Conservation (phyloP, 345 rosid genomes). For the Xanthoceras sorbifolium region DNA sequence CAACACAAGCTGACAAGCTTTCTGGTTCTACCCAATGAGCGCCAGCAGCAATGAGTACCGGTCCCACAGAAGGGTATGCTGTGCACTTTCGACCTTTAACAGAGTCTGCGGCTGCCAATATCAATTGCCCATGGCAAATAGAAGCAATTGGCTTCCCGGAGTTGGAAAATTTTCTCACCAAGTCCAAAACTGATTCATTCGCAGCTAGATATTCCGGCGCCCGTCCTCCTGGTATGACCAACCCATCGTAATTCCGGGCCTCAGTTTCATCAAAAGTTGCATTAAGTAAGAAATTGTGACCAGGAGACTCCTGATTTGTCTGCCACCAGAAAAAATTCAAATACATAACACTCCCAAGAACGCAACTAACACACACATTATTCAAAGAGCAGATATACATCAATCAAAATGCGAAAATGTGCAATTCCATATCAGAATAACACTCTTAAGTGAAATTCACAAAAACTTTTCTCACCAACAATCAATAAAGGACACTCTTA, state of each 20-base stretch:
- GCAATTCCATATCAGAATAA: not conserved
- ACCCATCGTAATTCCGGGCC: constrained; percentile 58
- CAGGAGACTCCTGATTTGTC: constrained; percentile 71
- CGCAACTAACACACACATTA: not conserved
- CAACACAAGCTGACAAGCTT: constrained; percentile 46
- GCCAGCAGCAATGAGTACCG: constrained; percentile 71
- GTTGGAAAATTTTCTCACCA: constrained; percentile 53
- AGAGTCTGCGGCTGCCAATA: constrained; percentile 67
- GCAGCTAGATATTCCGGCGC: constrained; percentile 87
- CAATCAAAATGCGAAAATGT: not conserved
- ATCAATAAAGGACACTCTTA: too few species aligned
- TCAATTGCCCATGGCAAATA: constrained; percentile 77
- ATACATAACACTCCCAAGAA: too few species aligned
- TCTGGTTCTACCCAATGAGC: constrained; percentile 82
- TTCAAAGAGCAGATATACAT: not conserved
- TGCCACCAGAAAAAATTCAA: constrained; percentile 22
- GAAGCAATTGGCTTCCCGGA: constrained; percentile 73
- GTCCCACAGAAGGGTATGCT: constrained; percentile 55
- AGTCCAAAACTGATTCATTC: constrained; percentile 55
- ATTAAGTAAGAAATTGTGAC: constrained; percentile 83
- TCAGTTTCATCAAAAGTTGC: constrained; percentile 78
- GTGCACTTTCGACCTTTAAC: constrained; percentile 69
- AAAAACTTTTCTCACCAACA: too few species aligned
- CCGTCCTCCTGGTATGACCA: constrained; percentile 86
- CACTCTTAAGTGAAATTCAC: too few species aligned